Conservation (phyloP, 2,329 filamentous ascomycete genomes). For the Botrytis porri region DNA sequence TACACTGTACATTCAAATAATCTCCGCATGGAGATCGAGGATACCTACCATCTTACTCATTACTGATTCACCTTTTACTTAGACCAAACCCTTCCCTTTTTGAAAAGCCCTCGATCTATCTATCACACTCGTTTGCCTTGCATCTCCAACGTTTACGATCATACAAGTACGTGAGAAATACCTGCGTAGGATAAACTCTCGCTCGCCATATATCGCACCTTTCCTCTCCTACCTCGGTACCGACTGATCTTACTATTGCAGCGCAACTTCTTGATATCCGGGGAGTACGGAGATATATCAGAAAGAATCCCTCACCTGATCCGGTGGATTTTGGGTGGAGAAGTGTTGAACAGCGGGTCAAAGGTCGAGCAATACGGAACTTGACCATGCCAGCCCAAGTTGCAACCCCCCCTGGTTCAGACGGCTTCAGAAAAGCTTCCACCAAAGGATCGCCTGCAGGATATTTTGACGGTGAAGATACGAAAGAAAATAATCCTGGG, state of each 20-base stretch:
- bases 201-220: neutral
- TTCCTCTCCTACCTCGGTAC: neutral
- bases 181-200: neutral
- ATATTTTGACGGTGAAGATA: slow-evolving; percentile 25
- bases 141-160: neutral
- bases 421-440: slow-evolving; percentile 25
- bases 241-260: neutral
- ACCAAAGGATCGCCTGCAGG: slow-evolving; percentile 14
- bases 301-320: neutral
- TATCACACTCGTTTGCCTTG: neutral
- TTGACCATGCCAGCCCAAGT: slow-evolving; percentile 24
- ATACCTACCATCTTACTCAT: neutral
- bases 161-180: neutral
- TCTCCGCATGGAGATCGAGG: neutral
- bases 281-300: slow-evolving; percentile 3
- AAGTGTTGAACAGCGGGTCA: slow-evolving; percentile 4
- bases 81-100: neutral
- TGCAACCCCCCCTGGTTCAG: slow-evolving; percentile 25
- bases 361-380: slow-evolving; percentile 5
- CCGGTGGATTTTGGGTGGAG: slow-evolving; percentile 7
- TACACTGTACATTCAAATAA: slow-evolving; percentile 9
- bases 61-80: slow-evolving; percentile 13
- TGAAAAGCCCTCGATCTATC: neutral
- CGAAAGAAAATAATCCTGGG: slow-evolving; percentile 29
- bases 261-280: neutral